Percentiles rank a stretch among this genome's conserved stretches.
Conservation (phyloP, 163 green algal species). For the Trebouxia gelatinosa region DNA sequence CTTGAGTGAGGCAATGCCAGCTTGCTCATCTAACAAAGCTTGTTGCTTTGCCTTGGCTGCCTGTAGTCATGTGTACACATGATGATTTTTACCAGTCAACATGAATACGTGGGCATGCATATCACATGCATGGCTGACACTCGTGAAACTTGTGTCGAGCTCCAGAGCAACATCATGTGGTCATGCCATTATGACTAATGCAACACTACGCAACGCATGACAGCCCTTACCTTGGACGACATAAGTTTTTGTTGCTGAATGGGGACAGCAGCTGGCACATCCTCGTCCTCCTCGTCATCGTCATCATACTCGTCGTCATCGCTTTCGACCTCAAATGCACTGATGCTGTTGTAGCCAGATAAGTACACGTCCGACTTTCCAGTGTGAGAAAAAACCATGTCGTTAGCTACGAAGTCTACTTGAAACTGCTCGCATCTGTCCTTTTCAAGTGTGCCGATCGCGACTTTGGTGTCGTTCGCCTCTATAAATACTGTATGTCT, state of each 20-base stretch:
- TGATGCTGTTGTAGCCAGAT: conserved; percentile 19
- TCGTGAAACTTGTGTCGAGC: neutral
- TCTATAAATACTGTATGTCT: conserved; percentile 28
- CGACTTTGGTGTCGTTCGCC: neutral
- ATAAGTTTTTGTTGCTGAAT: neutral
- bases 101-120: neutral
- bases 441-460: conserved; percentile 18
- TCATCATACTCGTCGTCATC: conserved; percentile 13
- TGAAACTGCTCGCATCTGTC: conserved; percentile 27
- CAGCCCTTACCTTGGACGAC: neutral
- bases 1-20: neutral
- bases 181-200: too few relatives aligned
- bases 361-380: conserved; percentile 26
- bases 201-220: too few relatives aligned
- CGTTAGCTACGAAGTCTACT: conserved; percentile 16
- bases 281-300: conserved; percentile 18
- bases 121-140: neutral
- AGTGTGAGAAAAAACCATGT: conserved; percentile 12
- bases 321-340: neutral
- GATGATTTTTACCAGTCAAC: neutral
- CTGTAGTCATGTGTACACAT: neutral
- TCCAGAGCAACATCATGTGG: too few relatives aligned
- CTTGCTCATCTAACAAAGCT: conserved; percentile 13
- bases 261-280: conserved; percentile 4
- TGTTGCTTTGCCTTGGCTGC: neutral